A percentile compares a stretch with the other conserved stretches of the same genome.
Conservation (phyloP, 139 green algal species). For the Micromonas commoda region DNA sequence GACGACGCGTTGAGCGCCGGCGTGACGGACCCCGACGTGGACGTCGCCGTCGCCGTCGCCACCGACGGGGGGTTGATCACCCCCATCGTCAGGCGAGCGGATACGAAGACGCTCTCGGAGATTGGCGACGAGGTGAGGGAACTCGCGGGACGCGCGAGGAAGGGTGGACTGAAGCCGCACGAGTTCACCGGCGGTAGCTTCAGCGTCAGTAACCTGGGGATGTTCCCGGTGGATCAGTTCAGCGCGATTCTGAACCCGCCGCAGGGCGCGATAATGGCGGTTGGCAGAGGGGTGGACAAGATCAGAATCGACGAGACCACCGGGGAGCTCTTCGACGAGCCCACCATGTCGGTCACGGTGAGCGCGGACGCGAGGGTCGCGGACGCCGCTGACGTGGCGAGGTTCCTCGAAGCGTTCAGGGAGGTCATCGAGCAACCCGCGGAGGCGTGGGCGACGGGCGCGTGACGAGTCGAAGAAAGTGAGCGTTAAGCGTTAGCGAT, state of each 20-base stretch:
- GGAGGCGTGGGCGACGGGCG: too few relatives aligned
- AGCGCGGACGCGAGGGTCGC: conserved; percentile 69
- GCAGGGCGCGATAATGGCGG: conserved; percentile 61
- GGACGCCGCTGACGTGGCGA: conserved; percentile 69
- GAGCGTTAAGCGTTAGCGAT: too few relatives aligned
- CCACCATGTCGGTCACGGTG: conserved; percentile 71
- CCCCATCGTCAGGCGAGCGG: conserved; percentile 38
- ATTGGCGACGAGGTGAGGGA: conserved; percentile 54
- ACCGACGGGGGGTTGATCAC: conserved; percentile 44
- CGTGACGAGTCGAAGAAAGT: too few relatives aligned
- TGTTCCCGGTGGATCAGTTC: conserved; percentile 89
- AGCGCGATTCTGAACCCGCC: conserved; percentile 90
- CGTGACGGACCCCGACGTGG: conserved; percentile 19
- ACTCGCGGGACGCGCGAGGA: conserved; percentile 65
- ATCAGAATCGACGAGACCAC: not conserved
- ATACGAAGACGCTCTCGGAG: conserved; percentile 19
- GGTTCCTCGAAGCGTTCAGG: conserved; percentile 82
- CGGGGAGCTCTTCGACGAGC: conserved; percentile 27
- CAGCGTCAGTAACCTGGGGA: conserved; percentile 56
- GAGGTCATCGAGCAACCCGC: not conserved
- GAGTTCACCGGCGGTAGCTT: conserved; percentile 52
- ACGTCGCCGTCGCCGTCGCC: conserved; percentile 40
- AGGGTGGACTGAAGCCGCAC: conserved; percentile 74
- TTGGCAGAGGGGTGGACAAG: conserved; percentile 34
- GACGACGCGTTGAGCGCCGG: not conserved